Evolutionary conservation across 73 alveolate species (phyloP).

Genomic region (Uronychia setigera): DNA sequence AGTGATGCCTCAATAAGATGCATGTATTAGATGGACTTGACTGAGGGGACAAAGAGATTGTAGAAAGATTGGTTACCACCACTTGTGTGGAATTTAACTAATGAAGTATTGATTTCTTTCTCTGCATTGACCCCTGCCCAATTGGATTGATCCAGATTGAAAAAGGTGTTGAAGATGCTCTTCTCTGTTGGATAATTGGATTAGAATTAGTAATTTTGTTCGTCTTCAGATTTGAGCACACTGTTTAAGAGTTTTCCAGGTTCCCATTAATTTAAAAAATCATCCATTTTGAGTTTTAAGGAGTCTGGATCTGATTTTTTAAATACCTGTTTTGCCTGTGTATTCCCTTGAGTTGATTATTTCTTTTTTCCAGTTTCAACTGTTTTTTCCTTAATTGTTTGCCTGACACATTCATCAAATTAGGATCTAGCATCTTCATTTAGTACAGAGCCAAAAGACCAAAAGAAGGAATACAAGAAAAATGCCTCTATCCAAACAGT

Average conservation of each 20-base stretch:
- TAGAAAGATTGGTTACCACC: background rate
- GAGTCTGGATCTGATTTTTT: background rate
- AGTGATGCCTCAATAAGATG: background rate
- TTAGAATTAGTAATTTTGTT: background rate
- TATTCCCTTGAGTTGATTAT: background rate
- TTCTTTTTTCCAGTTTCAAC: background rate
- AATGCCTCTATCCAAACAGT: background rate
- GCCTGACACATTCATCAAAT: background rate
- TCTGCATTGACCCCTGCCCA: slow-evolving; percentile 31
- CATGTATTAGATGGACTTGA: background rate
- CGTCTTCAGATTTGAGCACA: background rate
- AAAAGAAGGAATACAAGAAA: background rate
- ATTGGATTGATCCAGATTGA: slow-evolving; percentile 9
- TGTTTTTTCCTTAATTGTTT: background rate
- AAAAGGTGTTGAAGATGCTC: slow-evolving; percentile 14
- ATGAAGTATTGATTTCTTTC: slow-evolving; percentile 7
- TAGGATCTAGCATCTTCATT: no score
- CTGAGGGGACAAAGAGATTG: background rate
- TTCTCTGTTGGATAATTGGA: background rate
- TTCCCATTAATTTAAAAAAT: background rate
- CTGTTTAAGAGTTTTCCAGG: background rate
- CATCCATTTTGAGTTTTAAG: background rate
- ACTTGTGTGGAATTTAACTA: slow-evolving; percentile 19
- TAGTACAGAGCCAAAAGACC: background rate
- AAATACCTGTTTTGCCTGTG: no score